A percentile compares a stretch with the other conserved stretches of the same genome.
These are phyloP conservation scores for Macrolepiota fuliginosa DNA, from an alignment of 768 basidiomycete genomes.

Conservation along the genomic window DNA sequence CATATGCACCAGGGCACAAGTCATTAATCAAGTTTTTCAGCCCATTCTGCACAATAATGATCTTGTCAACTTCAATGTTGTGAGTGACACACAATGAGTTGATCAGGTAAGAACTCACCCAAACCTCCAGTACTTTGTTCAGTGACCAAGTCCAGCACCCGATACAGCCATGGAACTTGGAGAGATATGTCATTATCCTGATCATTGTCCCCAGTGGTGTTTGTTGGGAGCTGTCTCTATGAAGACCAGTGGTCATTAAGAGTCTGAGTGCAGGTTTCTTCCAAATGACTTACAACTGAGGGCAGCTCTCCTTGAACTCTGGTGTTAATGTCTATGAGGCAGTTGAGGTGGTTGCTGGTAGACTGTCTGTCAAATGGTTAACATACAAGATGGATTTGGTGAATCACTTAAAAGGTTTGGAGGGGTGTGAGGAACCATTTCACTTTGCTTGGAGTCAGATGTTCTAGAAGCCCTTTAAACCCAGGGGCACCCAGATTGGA, in stretches of 20 bases:
- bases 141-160: slow-evolving; percentile 18
- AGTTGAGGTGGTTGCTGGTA: not conserved
- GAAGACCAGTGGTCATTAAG: not conserved
- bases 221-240: not conserved
- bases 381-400: not conserved
- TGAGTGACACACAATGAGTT: not conserved
- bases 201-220: not conserved
- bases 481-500: not conserved
- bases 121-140: slow-evolving; percentile 30
- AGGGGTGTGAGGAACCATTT: not conserved
- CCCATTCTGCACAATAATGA: slow-evolving; percentile 55
- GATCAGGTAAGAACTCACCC: slow-evolving; percentile 29
- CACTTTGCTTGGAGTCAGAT: no score
- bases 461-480: not conserved
- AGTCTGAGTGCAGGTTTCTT: not conserved
- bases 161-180: slow-evolving; percentile 1
- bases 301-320: not conserved
- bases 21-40: slow-evolving; percentile 46
- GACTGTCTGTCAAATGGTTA: not conserved
- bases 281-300: not conserved
- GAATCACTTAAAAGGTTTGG: not conserved
- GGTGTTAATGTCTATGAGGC: not conserved
- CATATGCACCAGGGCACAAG: slow-evolving; percentile 49
- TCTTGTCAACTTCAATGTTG: slow-evolving; percentile 48
- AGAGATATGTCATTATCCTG: not conserved